These are phyloP conservation scores for Saitozyma podzolica DNA, from an alignment of 768 basidiomycete species.

Conservation along the genomic window DNA sequence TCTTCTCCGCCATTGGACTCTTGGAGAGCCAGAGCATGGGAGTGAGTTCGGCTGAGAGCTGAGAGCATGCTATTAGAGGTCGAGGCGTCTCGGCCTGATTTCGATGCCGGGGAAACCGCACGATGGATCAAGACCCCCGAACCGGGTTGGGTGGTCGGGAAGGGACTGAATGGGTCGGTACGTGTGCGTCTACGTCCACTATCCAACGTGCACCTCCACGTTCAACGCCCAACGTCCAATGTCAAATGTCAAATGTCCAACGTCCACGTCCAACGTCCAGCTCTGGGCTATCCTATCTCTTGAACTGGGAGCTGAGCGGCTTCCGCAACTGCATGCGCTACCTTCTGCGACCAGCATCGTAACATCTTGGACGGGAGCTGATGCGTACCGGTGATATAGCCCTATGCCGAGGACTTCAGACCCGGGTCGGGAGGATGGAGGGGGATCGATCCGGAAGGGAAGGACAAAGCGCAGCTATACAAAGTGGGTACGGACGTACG, in stretches of 20 bases:
- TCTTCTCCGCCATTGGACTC: no score
- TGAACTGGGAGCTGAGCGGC: no score
- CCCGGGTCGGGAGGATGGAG: constrained; percentile 12
- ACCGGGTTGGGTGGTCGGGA: constrained; percentile 24
- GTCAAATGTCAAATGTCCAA: not conserved
- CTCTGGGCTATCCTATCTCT: no score
- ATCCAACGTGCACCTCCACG: no score
- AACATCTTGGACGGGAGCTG: no score
- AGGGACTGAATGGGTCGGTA: constrained; percentile 31
- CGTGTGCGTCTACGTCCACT: not conserved
- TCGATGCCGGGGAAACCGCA: constrained; percentile 9
- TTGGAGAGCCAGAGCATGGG: no score
- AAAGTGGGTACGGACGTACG: constrained; percentile 8
- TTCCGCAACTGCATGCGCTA: no score
- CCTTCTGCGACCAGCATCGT: no score
- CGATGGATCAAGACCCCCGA: constrained; percentile 20
- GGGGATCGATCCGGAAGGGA: constrained; percentile 14
- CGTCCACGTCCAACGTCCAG: no score
- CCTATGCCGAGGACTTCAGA: constrained; percentile 4
- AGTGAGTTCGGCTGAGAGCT: no score
- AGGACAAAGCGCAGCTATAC: constrained; percentile 13
- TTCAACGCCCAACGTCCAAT: constrained; percentile 1
- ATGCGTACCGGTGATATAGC: not conserved
- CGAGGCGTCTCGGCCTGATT: constrained; percentile 29
- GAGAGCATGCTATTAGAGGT: constrained; percentile 13